These are phyloP conservation scores for Dothistroma pini DNA, from an alignment of 2,329 filamentous ascomycete genomes.

Conservation along the genomic window DNA sequence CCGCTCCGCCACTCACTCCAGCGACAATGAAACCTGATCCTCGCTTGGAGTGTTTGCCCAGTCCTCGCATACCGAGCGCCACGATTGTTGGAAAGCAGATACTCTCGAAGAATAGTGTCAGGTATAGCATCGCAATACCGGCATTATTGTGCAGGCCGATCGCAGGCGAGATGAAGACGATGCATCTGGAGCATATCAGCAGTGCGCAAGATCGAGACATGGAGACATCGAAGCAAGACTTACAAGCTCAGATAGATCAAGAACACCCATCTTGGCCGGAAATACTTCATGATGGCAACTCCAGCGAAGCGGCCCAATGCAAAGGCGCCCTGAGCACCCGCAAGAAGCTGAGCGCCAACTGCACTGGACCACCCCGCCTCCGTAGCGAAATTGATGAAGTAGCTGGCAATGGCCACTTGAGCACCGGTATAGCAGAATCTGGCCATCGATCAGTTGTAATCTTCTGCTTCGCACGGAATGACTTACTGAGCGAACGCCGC, in stretches of 20 bases:
- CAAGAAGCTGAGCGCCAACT: constrained; percentile 64
- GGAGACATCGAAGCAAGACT: background rate
- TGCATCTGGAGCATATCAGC: constrained; percentile 28
- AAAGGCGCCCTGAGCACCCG: constrained; percentile 70
- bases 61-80: constrained; percentile 69
- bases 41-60: constrained; percentile 73
- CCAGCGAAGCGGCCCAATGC: constrained; percentile 69
- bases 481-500: constrained; percentile 69
- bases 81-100: constrained; percentile 82
- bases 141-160: constrained; percentile 52
- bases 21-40: constrained; percentile 70
- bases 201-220: background rate
- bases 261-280: constrained; percentile 67
- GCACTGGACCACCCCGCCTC: constrained; percentile 51
- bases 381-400: constrained; percentile 65
- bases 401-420: constrained; percentile 56
- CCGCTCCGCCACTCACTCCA: constrained; percentile 62
- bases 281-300: constrained; percentile 61
- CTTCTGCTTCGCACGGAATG: background rate
- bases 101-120: constrained; percentile 74
- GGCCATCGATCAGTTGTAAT: background rate
- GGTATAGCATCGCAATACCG: constrained; percentile 57
- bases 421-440: constrained; percentile 67
- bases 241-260: constrained; percentile 59
- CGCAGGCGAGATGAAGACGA: constrained; percentile 56